Base-by-base conservation (phyloP, 2,329 filamentous ascomycete genomes). In the Alternaria sp. region DNA sequence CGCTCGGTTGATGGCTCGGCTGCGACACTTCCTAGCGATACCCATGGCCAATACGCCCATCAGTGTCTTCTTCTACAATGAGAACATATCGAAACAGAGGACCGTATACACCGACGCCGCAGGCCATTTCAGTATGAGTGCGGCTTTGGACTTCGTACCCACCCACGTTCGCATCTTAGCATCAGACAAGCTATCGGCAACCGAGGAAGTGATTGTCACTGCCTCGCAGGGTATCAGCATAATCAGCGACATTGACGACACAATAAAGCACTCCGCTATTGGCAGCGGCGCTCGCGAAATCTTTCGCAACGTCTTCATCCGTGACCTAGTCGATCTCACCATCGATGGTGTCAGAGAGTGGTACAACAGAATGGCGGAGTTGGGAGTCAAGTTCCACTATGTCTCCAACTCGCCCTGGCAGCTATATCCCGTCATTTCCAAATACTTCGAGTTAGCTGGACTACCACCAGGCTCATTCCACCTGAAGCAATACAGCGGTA, bases 361-460 rank as follows among this genome's bases (percentile, higher is more conserved):
- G 95, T 99, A 98, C 76, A 88, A 85, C 36, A 85, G 85, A 19
- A 86, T 99, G 81, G 86, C 91, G 43, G 85, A 89, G 19, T 88
- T 95, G 82, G 93, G 94, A 17, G 95, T 98, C 23, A 88, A 90
- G 71, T 87, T 99, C 56, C 96, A 99, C 77, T 99, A 99, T 79
- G 96, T 97, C 68, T 99, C 96, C n/a, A 99, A 99, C 80, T 97
- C 95, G 54, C 96, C 96, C 0, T 99, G 96, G 96, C 96, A 99
- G 78, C 86, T 99, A 7, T 99, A 93, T 72, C 96, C 96, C 0
- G 89, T 98, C 3, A 83, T 99, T 11, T 91, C 92, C 6, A 93
- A 88, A 57, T 99, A 91, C 77, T 97, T 98, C 78, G 89, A 90
- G 68, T 81, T 91, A 44, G 91, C 92, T 7, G 91, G 91, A 1